A percentile compares a stretch with the other conserved stretches of the same genome.
These are phyloP conservation scores for Pontederia paniculata DNA, from an alignment of 176 grass and related monocot genomes.

Conservation along the genomic window DNA sequence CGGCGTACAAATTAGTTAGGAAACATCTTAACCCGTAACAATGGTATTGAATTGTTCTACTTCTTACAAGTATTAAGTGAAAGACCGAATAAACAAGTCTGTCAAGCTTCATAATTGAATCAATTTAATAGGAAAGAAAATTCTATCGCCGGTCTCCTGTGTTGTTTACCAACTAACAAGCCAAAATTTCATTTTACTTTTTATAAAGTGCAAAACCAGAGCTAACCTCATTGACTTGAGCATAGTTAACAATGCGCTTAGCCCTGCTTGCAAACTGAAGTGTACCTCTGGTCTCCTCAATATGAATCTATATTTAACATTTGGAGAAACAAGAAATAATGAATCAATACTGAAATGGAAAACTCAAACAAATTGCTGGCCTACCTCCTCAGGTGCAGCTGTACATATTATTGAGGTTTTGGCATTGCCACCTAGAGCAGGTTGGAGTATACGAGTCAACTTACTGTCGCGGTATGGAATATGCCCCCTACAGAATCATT, in stretches of 20 bases:
- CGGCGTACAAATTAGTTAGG: too few species aligned
- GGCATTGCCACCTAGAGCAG: conserved; percentile 95
- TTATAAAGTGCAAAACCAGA: conserved; percentile 8
- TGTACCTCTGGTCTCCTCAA: conserved; percentile 86
- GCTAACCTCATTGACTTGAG: conserved; percentile 87
- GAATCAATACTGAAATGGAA: neutral
- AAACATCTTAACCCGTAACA: too few species aligned
- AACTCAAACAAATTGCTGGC: neutral
- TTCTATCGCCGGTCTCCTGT: too few species aligned
- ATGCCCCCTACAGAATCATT: conserved; percentile 65
- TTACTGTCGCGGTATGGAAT: conserved; percentile 99
- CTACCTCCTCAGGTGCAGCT: conserved; percentile 87
- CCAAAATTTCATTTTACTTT: neutral
- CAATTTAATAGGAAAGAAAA: neutral
- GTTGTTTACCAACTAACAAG: too few species aligned
- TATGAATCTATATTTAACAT: conserved; percentile 41
- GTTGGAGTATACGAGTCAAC: conserved; percentile 79
- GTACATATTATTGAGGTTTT: conserved; percentile 96
- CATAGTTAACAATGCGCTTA: conserved; percentile 86
- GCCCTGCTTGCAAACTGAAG: conserved; percentile 98
- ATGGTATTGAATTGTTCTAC: too few species aligned
- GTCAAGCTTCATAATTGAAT: neutral
- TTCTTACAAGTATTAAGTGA: too few species aligned
- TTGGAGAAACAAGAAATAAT: neutral
- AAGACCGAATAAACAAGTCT: too few species aligned